phyloP scores from a whole-genome alignment of 768 basidiomycete species.

The Suillus fuscotomentosus region DNA sequence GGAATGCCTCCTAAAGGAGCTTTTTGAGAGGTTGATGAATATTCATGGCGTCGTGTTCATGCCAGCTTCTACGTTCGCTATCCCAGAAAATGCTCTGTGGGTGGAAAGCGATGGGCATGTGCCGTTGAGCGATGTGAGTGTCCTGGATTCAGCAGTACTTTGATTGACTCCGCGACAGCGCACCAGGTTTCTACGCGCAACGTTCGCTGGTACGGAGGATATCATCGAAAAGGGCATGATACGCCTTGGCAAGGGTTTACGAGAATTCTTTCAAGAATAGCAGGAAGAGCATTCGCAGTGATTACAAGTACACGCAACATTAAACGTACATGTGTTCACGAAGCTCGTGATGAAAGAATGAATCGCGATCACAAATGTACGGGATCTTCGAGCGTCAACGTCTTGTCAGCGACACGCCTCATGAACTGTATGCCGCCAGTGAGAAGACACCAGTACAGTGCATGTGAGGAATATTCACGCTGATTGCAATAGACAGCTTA shows the following conservation, averaged over 20 bases:
- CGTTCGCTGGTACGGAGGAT: constrained; percentile 41
- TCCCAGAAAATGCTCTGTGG: constrained; percentile 23
- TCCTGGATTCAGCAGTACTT: too few relatives aligned
- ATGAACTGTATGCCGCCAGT: too few relatives aligned
- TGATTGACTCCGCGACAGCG: constrained; percentile 17
- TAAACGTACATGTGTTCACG: background rate
- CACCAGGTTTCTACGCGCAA: constrained; percentile 32
- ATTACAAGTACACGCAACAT: too few relatives aligned
- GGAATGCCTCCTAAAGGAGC: constrained; percentile 37
- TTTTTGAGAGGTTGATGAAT: constrained; percentile 34
- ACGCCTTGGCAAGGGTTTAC: constrained; percentile 32
- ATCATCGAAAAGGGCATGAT: constrained; percentile 37
- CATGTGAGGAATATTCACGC: too few relatives aligned
- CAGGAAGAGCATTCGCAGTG: background rate
- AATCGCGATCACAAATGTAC: background rate
- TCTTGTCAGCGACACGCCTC: background rate
- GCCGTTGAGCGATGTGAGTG: constrained; percentile 35
- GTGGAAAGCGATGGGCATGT: constrained; percentile 16
- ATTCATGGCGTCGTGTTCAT: constrained; percentile 35
- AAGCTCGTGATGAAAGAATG: too few relatives aligned
- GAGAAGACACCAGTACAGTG: too few relatives aligned
- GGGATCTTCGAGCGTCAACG: background rate
- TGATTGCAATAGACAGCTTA: too few relatives aligned
- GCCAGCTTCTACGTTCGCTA: constrained; percentile 37
- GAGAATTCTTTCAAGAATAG: constrained; percentile 31